Conservation (phyloP, 2,329 filamentous ascomycete species). For the Nemania sp. region DNA sequence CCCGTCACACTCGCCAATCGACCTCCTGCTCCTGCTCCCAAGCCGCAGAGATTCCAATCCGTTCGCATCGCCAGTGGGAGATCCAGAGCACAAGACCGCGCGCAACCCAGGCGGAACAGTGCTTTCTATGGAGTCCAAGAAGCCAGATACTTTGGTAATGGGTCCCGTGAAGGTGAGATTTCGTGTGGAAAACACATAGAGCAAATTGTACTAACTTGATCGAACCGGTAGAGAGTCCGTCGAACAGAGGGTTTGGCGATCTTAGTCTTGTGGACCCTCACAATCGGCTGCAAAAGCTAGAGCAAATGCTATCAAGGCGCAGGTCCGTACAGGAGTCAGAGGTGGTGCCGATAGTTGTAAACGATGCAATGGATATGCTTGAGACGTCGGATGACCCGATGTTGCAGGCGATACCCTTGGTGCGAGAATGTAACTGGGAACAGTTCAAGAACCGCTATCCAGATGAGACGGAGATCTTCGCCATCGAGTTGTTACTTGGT, state of each 20-base stretch:
- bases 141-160: not conserved
- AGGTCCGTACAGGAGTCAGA: not conserved
- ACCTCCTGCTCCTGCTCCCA: slow-evolving; percentile 20
- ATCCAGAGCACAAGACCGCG: slow-evolving; percentile 12
- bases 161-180: slow-evolving; percentile 16
- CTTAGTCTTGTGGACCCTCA: slow-evolving; percentile 24
- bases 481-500: slow-evolving; percentile 22
- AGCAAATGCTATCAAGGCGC: slow-evolving; percentile 13
- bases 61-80: slow-evolving; percentile 17
- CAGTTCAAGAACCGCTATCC: slow-evolving; percentile 27
- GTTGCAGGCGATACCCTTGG: slow-evolving; percentile 19
- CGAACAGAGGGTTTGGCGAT: slow-evolving; percentile 14
- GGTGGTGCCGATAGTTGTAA: not conserved
- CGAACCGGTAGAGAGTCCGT: slow-evolving; percentile 1
- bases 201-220: slow-evolving; percentile 2
- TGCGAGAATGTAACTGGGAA: slow-evolving; percentile 27
- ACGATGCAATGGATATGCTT: not conserved
- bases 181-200: not conserved
- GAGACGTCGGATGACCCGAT: slow-evolving; percentile 18
- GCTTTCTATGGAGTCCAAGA: slow-evolving; percentile 18
- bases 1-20: slow-evolving; percentile 19
- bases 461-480: slow-evolving; percentile 18
- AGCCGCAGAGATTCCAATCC: slow-evolving; percentile 26
- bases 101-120: slow-evolving; percentile 18
- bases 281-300: slow-evolving; percentile 23